Base-by-base conservation (phyloP, 176 grass and related monocot genomes). In the Poa annua region DNA sequence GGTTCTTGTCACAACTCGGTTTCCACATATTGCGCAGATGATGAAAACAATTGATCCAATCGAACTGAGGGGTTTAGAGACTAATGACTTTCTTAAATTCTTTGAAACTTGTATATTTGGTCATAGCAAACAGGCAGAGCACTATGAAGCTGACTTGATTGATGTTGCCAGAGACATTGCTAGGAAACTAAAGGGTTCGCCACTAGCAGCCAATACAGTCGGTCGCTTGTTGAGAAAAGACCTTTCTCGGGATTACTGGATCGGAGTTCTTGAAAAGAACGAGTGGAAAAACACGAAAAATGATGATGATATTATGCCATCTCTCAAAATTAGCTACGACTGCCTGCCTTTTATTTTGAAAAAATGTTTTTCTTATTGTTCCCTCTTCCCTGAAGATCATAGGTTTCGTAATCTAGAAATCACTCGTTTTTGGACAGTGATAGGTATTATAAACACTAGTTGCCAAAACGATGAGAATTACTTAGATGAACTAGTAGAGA, bases 171-270 rank as follows among this genome's bases (percentile, higher is more conserved):
- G 16, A 38, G 33, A 67, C 0, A 67, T 67, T 67, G 64, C 16
- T 5, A 67, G 0, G 16, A 67, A 38, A 20, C 33, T 67, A 11
- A 67, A 67, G 34, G 64, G 64, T 67, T 67, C 64, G 20, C 64
- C 64, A 5, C 64, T 67, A 38, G 64, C 64, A 11, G 64, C 64
- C 16, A 67, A 67, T 11, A 67, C 64, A 67, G 64, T 67, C 3
- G 64, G 64, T 5, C 8, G 64, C 0, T 20, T 67, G 9, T 38
- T 67, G 7, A 20, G 17, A 1, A 67, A 67, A 20, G 20, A 67
- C 8, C 1, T 11, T n/a, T 67, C 64, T 38, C 64, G 8, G 3
- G 34, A 67, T 11, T 67, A 67, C 32, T 74, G 71, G 45, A 51
- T 51, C 24, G 24, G 8, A 51, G 44, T 74, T 74, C 45, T 74